Evolutionary conservation across 768 basidiomycete species (phyloP).

Genomic region (Boletus subparvulus): DNA sequence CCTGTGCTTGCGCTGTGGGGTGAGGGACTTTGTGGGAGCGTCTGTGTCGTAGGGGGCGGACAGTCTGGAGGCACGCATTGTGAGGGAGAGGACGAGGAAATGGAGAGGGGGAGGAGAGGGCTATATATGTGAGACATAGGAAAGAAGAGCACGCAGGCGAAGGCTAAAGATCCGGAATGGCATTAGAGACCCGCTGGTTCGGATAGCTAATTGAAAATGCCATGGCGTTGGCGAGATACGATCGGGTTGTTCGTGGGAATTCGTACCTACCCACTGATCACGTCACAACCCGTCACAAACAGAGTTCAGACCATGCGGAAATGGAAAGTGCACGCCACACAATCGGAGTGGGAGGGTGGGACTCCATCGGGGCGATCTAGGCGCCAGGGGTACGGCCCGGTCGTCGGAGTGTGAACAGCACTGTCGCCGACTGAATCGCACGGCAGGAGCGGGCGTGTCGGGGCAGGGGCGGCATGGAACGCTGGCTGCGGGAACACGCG

Average conservation of each 20-base stretch:
- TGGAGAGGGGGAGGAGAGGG: constrained; percentile 11
- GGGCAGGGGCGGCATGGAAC: constrained; percentile 23
- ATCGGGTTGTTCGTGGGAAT: constrained; percentile 27
- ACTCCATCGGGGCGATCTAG: constrained; percentile 23
- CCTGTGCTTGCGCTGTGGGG: constrained; percentile 78
- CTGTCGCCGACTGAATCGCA: constrained; percentile 15
- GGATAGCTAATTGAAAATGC: constrained; percentile 35
- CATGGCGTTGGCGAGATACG: constrained; percentile 30
- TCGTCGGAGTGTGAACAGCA: neutral
- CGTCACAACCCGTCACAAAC: constrained; percentile 13
- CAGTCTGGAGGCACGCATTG: constrained; percentile 27
- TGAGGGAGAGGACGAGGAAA: constrained; percentile 8
- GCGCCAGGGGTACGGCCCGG: constrained; percentile 20
- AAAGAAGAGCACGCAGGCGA: constrained; percentile 23
- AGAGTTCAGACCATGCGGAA: constrained; percentile 35
- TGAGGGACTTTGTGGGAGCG: constrained; percentile 33
- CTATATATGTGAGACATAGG: constrained; percentile 37
- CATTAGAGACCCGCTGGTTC: constrained; percentile 24
- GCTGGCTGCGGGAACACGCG: constrained; percentile 68
- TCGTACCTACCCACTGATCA: constrained; percentile 1
- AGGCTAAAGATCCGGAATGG: constrained; percentile 50
- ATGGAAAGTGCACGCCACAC: constrained; percentile 50
- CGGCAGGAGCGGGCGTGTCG: neutral
- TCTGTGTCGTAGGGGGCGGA: constrained; percentile 24
- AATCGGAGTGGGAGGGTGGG: constrained; percentile 42